Evolutionary conservation across 2,329 filamentous ascomycete species (phyloP).

Genomic region (Cladosporium sp.): DNA sequence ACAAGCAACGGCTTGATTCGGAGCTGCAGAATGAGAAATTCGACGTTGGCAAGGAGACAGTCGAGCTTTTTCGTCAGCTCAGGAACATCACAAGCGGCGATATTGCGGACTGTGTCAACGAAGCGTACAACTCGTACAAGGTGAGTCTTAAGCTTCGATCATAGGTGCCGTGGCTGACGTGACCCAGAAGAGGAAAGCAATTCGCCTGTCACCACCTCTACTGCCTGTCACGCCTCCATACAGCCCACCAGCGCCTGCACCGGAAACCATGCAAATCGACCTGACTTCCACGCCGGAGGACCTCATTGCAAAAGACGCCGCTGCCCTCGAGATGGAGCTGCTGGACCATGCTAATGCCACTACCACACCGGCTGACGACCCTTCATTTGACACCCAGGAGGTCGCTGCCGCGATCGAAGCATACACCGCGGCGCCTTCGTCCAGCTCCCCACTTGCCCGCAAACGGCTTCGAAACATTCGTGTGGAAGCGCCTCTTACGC

Average conservation of each 20-base stretch:
- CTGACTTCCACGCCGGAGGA: slow-evolving; percentile 34
- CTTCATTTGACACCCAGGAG: neutral
- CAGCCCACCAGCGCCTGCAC: slow-evolving; percentile 33
- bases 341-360: slow-evolving; percentile 22
- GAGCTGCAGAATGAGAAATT: slow-evolving; percentile 39
- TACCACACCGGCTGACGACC: neutral
- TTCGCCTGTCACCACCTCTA: slow-evolving; percentile 49
- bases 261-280: slow-evolving; percentile 29
- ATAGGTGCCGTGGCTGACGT: slow-evolving; percentile 24
- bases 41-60: slow-evolving; percentile 36
- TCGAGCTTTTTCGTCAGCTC: slow-evolving; percentile 34
- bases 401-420: neutral
- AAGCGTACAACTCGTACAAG: slow-evolving; percentile 8
- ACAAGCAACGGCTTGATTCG: slow-evolving; percentile 22
- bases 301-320: slow-evolving; percentile 32
- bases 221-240: slow-evolving; percentile 46
- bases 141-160: neutral
- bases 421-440: slow-evolving; percentile 7
- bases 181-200: slow-evolving; percentile 31
- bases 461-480: slow-evolving; percentile 40
- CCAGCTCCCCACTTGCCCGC: slow-evolving; percentile 36
- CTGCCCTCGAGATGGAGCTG: slow-evolving; percentile 32
- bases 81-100: slow-evolving; percentile 34
- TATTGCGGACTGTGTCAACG: slow-evolving; percentile 22
- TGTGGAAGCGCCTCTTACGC: slow-evolving; percentile 49